Base-by-base conservation (phyloP, 208 protist genomes). In the Trypanosoma grayi region DNA sequence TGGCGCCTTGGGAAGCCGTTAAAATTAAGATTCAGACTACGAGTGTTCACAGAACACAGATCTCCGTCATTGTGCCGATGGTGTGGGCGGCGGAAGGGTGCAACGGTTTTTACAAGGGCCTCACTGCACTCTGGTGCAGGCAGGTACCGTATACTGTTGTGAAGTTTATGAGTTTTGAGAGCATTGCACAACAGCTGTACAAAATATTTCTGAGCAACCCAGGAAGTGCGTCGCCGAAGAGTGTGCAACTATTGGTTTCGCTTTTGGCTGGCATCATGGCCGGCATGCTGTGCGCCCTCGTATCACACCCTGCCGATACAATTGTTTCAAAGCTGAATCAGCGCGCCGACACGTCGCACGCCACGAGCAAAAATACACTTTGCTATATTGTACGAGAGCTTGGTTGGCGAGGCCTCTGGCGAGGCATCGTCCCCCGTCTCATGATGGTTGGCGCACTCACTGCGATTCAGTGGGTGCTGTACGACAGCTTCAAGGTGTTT, bases 281-380 rank as follows among this genome's bases (percentile, higher is more conserved):
- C 7, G 97, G 97, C 52, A 50, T 98, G 16, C 56, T 96, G 31
- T 95, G 85, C 65, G 93, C 81, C 9, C 61, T 97, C 47, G 82
- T 98, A 31, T 98, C 97, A 10, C 97, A 99, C 72, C 97, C 97
- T 13, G 95, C 95, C 20, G 97, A 99, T 70, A 96, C 91, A 10
- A 46, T 99, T n/a, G 66, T 98, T 13, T 98, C 95, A 6, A 87
- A 85, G 56, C 47, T 98, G 20, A 96, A 86, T 54, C 77, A 83
- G 25, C 70, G 65, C 39, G 33, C 46, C 18, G 68, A 36, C n/a
- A 34, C 34, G 5, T n/a, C 24, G 2, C 16, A 27, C 16, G 18
- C 2, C 4, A 3, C 52, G 47, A 33, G 14, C 48, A 70, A 59
- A 50, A 68, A 40, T 20, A 61, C 39, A 22, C 10, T 73, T 10